Conservation (phyloP, 805 yeast species). For the Metschnikowia shivogae region DNA sequence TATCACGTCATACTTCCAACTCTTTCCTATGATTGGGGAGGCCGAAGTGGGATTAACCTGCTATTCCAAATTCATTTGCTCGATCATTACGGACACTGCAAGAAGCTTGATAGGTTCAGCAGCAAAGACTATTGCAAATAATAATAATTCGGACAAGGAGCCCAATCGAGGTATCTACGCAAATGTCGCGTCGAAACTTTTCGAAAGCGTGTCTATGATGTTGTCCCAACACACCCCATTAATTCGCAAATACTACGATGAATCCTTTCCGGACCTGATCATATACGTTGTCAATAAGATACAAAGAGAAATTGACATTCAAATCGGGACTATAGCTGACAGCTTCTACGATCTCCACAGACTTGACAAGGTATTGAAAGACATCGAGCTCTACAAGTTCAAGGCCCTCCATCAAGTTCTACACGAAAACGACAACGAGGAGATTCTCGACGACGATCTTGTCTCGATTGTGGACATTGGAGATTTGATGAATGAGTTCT, state of each 20-base stretch:
- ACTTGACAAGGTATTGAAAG: constrained; percentile 51
- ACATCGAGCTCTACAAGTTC: constrained; percentile 47
- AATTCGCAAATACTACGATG: constrained; percentile 60
- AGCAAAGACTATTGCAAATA: constrained; percentile 1
- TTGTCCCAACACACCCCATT: constrained; percentile 82
- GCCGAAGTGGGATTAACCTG: constrained; percentile 67
- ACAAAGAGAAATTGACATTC: constrained; percentile 89
- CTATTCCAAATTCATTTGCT: constrained; percentile 83
- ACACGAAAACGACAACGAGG: constrained; percentile 11
- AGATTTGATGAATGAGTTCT: constrained; percentile 63
- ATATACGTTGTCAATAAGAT: constrained; percentile 64
- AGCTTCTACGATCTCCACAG: constrained; percentile 74
- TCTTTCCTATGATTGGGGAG: constrained; percentile 82
- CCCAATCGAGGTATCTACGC: constrained; percentile 51
- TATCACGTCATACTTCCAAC: constrained; percentile 73
- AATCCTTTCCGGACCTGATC: constrained; percentile 54
- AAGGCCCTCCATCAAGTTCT: constrained; percentile 21
- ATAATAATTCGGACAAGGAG: constrained; percentile 16
- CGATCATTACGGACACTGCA: constrained; percentile 75
- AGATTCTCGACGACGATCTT: constrained; percentile 30
- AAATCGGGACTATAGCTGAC: constrained; percentile 82
- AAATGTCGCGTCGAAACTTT: constrained; percentile 58
- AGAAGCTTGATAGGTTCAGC: constrained; percentile 54
- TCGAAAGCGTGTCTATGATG: constrained; percentile 81
- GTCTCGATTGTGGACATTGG: constrained; percentile 62